Conservation (phyloP, 768 basidiomycete genomes). For the Pluteus cervinus region DNA sequence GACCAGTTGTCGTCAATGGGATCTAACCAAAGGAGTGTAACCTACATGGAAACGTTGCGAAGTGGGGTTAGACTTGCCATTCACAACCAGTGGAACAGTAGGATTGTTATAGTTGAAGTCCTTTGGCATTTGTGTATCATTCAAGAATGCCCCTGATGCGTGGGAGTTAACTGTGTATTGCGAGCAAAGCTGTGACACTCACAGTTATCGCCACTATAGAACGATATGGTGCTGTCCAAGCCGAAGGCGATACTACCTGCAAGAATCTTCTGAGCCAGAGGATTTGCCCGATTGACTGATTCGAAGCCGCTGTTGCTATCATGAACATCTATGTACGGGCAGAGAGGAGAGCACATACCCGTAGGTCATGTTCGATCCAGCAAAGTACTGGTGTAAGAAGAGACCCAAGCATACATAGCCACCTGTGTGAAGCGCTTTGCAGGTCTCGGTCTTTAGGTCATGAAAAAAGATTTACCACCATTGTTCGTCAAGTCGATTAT, state of each 20-base stretch:
- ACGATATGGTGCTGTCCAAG: slow-evolving; percentile 25
- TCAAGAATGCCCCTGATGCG: slow-evolving; percentile 37
- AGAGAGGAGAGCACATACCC: slow-evolving; percentile 30
- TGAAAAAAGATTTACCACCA: slow-evolving; percentile 33
- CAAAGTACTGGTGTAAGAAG: slow-evolving; percentile 53
- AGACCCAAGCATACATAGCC: slow-evolving; percentile 59
- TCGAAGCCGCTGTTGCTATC: slow-evolving; percentile 42
- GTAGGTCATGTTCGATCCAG: slow-evolving; percentile 42
- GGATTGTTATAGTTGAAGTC: slow-evolving; percentile 41
- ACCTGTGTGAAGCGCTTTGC: slow-evolving; percentile 24
- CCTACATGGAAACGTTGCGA: slow-evolving; percentile 45
- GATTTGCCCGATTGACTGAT: slow-evolving; percentile 46
- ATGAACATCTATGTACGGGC: background rate
- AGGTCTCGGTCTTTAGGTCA: background rate
- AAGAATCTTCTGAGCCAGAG: slow-evolving; percentile 55
- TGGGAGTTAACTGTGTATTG: background rate
- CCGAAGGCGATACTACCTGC: slow-evolving; percentile 42
- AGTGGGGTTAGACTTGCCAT: slow-evolving; percentile 36
- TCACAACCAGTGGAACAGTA: slow-evolving; percentile 32
- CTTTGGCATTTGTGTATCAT: slow-evolving; percentile 33
- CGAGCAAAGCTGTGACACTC: slow-evolving; percentile 10
- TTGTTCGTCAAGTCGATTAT: slow-evolving; percentile 60
- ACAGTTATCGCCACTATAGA: slow-evolving; percentile 53
- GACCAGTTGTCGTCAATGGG: background rate
- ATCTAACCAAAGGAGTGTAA: slow-evolving; percentile 5